Evolutionary conservation across 2,329 filamentous ascomycete species (phyloP).

Genomic region (Coniochaeta ligniaria): DNA sequence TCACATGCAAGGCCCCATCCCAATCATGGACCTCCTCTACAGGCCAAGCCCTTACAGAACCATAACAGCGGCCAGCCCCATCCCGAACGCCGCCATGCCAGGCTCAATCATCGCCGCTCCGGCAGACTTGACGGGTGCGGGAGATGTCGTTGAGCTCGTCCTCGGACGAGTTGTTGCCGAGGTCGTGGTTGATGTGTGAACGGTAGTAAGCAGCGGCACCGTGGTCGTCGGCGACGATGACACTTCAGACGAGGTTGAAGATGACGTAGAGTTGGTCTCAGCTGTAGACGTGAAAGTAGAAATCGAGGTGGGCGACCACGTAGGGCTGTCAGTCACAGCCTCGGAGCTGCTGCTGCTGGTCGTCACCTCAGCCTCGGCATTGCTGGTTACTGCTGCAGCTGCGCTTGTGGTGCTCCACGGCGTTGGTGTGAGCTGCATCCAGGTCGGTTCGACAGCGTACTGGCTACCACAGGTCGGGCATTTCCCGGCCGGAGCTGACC

Average conservation of each 20-base stretch:
- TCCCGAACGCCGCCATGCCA: not conserved
- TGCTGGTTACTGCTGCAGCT: not conserved
- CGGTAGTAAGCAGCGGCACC: not conserved
- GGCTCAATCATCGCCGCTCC: not conserved
- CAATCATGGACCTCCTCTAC: not conserved
- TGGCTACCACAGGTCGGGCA: not conserved
- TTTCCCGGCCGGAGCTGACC: not conserved
- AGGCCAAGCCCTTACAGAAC: not conserved
- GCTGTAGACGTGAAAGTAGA: not conserved
- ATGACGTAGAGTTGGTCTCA: not conserved
- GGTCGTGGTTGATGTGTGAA: not conserved
- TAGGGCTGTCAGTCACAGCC: not conserved
- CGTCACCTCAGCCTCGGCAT: not conserved
- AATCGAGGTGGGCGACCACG: not conserved
- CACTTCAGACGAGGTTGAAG: not conserved
- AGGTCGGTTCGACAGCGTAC: not conserved
- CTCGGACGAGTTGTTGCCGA: not conserved
- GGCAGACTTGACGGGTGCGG: not conserved
- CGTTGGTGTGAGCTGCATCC: not conserved
- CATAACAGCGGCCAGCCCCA: not conserved
- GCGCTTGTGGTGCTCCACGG: not conserved
- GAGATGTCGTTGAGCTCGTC: not conserved
- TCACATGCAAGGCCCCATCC: not conserved
- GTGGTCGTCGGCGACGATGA: not conserved
- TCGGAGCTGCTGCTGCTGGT: not conserved